Evolutionary conservation across 331 rosid species (phyloP).

Genomic region (Pyracantha coccinea): DNA sequence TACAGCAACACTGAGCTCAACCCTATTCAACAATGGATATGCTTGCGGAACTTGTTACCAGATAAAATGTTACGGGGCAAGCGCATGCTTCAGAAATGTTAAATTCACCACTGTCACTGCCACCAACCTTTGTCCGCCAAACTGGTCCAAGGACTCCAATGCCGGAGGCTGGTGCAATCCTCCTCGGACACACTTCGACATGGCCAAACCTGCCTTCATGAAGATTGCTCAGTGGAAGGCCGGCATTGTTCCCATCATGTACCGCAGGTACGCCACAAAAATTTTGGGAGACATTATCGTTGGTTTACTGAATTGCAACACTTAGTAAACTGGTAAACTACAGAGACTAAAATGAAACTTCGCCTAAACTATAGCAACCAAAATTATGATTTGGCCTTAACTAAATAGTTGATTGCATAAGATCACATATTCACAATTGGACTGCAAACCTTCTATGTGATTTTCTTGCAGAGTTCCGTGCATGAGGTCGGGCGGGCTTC

Average conservation of each 20-base stretch:
- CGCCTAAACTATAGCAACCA: neutral
- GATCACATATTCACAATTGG: neutral
- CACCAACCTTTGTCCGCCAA: constrained; percentile 83
- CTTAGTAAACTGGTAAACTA: neutral
- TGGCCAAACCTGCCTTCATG: constrained; percentile 93
- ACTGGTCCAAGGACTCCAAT: constrained; percentile 64
- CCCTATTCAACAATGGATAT: constrained; percentile 73
- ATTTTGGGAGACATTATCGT: neutral
- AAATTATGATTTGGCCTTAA: neutral
- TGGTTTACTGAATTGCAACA: neutral
- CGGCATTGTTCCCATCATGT: constrained; percentile 67
- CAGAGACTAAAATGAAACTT: neutral
- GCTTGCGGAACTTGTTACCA: constrained; percentile 82
- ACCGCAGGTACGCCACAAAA: constrained; percentile 48
- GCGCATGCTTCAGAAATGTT: constrained; percentile 36
- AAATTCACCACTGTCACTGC: constrained; percentile 57
- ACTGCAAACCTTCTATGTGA: neutral
- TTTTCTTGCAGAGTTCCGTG: constrained; percentile 56
- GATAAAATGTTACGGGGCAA: constrained; percentile 53
- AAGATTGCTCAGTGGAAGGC: constrained; percentile 67
- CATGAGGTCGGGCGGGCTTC: constrained; percentile 44
- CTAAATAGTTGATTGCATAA: neutral
- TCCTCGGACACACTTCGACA: constrained; percentile 76
- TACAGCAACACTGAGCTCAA: constrained; percentile 75
- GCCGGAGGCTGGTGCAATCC: constrained; percentile 97